These are phyloP conservation scores for Phenoliferia sp. DNA, from an alignment of 1,284 basidiomycete species.

Conservation along the genomic window DNA sequence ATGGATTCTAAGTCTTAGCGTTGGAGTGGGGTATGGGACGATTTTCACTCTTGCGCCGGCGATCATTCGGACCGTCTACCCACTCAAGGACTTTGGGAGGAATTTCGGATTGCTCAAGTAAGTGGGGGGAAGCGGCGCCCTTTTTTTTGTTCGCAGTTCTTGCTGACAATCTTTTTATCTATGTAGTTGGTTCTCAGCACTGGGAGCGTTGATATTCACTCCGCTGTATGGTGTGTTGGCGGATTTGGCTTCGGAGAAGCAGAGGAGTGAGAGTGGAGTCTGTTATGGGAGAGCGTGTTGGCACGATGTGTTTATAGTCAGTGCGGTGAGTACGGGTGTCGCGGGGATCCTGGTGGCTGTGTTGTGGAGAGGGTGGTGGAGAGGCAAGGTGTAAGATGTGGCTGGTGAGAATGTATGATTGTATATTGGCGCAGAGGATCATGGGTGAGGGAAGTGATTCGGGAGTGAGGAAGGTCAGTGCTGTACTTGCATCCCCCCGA, in stretches of 20 bases:
- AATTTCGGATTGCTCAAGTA: slow-evolving; percentile 34
- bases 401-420: too few relatives aligned
- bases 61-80: slow-evolving; percentile 30
- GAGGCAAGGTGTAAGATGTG: slow-evolving; percentile 3
- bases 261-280: not conserved
- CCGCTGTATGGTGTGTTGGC: slow-evolving; percentile 26
- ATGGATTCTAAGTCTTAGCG: slow-evolving; percentile 25
- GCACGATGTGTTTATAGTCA: slow-evolving; percentile 1
- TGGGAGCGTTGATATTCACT: slow-evolving; percentile 31
- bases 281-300: not conserved
- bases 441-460: too few relatives aligned
- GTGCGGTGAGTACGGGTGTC: not conserved
- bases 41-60: slow-evolving; percentile 30
- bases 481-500: too few relatives aligned
- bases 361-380: slow-evolving; percentile 8
- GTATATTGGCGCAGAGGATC: too few relatives aligned
- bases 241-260: not conserved
- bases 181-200: slow-evolving; percentile 32
- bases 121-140: not conserved
- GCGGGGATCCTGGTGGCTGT: slow-evolving; percentile 1
- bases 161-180: not conserved
- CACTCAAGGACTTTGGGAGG: slow-evolving; percentile 29
- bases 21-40: slow-evolving; percentile 6
- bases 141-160: not conserved
- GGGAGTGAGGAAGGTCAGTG: too few relatives aligned